Evolutionary conservation across 192 early-diverging fungal genomes (phyloP).

Genomic region (Coemansia sp.): DNA sequence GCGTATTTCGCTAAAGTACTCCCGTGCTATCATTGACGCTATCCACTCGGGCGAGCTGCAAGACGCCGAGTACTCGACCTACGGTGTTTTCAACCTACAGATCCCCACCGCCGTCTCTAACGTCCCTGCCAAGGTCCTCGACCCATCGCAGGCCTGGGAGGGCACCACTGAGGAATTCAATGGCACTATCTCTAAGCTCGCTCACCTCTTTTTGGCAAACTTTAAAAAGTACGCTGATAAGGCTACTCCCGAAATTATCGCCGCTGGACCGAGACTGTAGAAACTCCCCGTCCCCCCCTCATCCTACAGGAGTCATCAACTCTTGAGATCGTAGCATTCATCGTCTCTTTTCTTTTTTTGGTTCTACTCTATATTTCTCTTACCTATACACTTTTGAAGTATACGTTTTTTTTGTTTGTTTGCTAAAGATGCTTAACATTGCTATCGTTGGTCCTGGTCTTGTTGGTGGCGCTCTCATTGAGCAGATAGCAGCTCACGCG

Average conservation of each 20-base stretch:
- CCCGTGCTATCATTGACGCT: constrained; percentile 95
- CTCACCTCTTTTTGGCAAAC: constrained; percentile 83
- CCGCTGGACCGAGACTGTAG: constrained; percentile 78
- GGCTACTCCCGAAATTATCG: constrained; percentile 71
- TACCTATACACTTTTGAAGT: neutral
- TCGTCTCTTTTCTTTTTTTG: constrained; percentile 1
- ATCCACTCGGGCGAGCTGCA: constrained; percentile 93
- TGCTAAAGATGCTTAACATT: constrained; percentile 61
- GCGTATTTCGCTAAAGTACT: constrained; percentile 94
- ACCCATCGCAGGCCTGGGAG: constrained; percentile 85
- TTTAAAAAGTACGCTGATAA: constrained; percentile 84
- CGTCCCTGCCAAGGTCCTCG: constrained; percentile 82
- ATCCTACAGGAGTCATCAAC: neutral
- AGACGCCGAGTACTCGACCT: constrained; percentile 80
- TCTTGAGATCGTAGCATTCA: constrained; percentile 1
- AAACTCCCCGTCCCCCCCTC: neutral
- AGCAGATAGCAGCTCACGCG: constrained; percentile 69
- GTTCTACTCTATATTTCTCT: neutral
- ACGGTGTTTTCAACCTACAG: constrained; percentile 83
- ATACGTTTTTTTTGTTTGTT: constrained; percentile 3
- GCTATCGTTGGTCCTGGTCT: constrained; percentile 94
- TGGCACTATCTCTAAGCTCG: constrained; percentile 73
- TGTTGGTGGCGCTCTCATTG: constrained; percentile 87
- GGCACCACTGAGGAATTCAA: constrained; percentile 69
- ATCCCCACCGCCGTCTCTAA: constrained; percentile 79